phyloP scores from a whole-genome alignment of 192 early-diverging fungal genomes.

The Geranomyces variabilis region DNA sequence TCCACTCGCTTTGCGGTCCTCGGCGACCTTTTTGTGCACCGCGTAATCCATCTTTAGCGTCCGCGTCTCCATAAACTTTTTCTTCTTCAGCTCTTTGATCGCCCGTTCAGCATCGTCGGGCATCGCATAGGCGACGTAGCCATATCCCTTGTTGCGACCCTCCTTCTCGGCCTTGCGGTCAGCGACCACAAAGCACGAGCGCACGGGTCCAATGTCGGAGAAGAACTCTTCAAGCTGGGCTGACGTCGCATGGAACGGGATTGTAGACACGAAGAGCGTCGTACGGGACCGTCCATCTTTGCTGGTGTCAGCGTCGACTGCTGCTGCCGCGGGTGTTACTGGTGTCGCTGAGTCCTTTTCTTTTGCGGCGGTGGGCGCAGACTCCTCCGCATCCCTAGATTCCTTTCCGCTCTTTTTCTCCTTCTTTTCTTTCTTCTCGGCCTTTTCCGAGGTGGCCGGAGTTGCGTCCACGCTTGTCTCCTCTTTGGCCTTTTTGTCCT shows the following conservation, averaged over 20 bases:
- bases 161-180: constrained; percentile 53
- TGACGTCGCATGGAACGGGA: constrained; percentile 83
- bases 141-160: constrained; percentile 81
- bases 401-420: constrained; percentile 1
- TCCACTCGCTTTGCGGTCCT: constrained; percentile 31
- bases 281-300: constrained; percentile 21
- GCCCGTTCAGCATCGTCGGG: constrained; percentile 80
- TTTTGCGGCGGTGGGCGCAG: background rate
- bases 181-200: constrained; percentile 87
- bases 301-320: background rate
- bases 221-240: constrained; percentile 87
- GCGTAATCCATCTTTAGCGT: constrained; percentile 82
- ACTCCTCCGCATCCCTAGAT: background rate
- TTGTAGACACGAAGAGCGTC: constrained; percentile 84
- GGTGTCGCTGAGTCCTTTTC: background rate
- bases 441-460: background rate
- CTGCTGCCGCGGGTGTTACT: background rate
- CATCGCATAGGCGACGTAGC: constrained; percentile 87
- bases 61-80: constrained; percentile 72
- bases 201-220: constrained; percentile 81
- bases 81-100: constrained; percentile 71
- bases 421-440: constrained; percentile 12
- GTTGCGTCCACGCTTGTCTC: background rate
- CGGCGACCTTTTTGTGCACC: constrained; percentile 51
- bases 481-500: constrained; percentile 13